Conservation (phyloP, 805 yeast genomes). For the Clavispora fructus region DNA sequence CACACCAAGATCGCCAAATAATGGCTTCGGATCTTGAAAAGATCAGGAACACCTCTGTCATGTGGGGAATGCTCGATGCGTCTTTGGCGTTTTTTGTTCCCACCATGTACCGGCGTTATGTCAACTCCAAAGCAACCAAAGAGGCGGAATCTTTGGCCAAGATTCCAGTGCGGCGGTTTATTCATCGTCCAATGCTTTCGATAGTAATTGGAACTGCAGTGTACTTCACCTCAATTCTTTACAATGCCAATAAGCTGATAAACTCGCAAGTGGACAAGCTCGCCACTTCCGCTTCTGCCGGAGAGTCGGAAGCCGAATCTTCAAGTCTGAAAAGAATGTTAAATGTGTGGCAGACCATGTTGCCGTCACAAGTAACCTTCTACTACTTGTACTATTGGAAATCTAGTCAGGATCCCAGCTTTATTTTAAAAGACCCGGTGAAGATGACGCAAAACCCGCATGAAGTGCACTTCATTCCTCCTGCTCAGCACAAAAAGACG, state of each 20-base stretch:
- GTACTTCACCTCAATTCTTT: conserved; percentile 11
- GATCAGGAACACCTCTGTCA: conserved; percentile 29
- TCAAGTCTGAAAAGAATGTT: conserved; percentile 14
- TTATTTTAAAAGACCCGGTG: conserved; percentile 54
- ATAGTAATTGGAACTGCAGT: conserved; percentile 33
- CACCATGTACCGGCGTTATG: conserved; percentile 17
- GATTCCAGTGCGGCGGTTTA: background rate
- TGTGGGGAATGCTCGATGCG: conserved; percentile 38
- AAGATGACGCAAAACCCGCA: conserved; percentile 23
- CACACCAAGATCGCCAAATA: conserved; percentile 35
- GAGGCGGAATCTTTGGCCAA: background rate
- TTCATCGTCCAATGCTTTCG: conserved; percentile 31
- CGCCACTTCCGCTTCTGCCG: conserved; percentile 17
- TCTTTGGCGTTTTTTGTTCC: conserved; percentile 40
- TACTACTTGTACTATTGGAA: conserved; percentile 48
- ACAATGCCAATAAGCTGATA: conserved; percentile 4
- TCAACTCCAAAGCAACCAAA: background rate
- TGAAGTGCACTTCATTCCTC: conserved; percentile 25
- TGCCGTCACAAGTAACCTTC: conserved; percentile 28
- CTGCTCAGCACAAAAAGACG: background rate
- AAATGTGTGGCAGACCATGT: conserved; percentile 32
- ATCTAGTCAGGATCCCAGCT: conserved; percentile 47
- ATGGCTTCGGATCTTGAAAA: conserved; percentile 34
- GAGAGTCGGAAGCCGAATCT: conserved; percentile 2
- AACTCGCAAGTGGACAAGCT: conserved; percentile 23